Conservation (phyloP, 2,329 filamentous ascomycete genomes). For the Diaporthe capsici region DNA sequence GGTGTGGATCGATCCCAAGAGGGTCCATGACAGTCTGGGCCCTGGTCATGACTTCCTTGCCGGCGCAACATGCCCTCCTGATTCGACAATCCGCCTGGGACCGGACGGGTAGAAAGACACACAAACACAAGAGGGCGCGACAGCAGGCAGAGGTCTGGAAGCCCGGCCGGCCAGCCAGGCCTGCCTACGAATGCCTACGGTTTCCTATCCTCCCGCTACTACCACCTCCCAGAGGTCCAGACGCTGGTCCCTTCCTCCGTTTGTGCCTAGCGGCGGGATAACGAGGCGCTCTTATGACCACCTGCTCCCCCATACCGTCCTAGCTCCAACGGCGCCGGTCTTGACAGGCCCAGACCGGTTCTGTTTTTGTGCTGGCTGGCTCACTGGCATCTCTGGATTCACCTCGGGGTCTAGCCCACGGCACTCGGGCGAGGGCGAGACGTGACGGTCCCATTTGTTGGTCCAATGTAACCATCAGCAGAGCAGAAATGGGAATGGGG, state of each 20-base stretch:
- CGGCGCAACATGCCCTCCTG: conserved; percentile 15
- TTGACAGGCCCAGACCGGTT: conserved; percentile 27
- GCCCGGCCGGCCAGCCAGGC: neutral
- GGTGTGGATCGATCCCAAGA: conserved; percentile 22
- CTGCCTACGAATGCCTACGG: neutral
- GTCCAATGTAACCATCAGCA: conserved; percentile 28
- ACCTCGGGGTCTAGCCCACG: conserved; percentile 18
- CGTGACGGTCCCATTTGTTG: conserved; percentile 1
- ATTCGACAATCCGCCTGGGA: conserved; percentile 19
- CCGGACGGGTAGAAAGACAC: conserved; percentile 29
- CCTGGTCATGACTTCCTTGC: conserved; percentile 27
- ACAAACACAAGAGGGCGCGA: conserved; percentile 17
- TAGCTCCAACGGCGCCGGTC: conserved; percentile 35
- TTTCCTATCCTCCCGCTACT: neutral
- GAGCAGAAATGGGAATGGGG: neutral
- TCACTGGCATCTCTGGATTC: conserved; percentile 10
- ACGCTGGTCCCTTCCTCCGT: conserved; percentile 14
- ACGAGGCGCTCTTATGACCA: conserved; percentile 5
- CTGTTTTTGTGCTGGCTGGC: neutral
- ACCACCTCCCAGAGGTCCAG: neutral
- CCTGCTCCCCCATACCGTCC: conserved; percentile 11
- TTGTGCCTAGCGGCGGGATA: conserved; percentile 1
- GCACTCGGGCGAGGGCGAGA: conserved; percentile 4
- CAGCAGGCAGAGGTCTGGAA: conserved; percentile 13
- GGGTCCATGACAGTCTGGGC: conserved; percentile 37